Conservation (phyloP, 179 eudicot species). For the Silene vulgaris region DNA sequence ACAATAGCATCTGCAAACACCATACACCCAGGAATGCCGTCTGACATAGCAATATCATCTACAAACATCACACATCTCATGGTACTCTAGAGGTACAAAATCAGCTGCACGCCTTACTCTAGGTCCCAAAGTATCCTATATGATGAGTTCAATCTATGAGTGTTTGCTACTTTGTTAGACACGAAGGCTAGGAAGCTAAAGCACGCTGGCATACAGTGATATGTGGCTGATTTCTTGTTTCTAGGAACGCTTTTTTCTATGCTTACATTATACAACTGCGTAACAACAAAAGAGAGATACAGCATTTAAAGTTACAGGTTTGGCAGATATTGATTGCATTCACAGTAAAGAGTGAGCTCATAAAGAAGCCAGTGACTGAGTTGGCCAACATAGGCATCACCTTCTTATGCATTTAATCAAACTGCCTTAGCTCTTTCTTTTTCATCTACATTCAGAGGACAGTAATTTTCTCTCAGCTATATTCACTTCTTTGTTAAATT, state of each 20-base stretch:
- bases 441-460: neutral
- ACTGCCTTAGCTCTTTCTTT: neutral
- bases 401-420: neutral
- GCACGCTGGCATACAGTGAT: neutral
- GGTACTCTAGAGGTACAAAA: neutral
- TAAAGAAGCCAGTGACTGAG: conserved; percentile 2
- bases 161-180: neutral
- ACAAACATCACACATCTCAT: neutral
- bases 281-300: neutral
- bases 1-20: too few relatives aligned
- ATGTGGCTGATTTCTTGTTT: neutral
- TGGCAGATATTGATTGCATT: neutral
- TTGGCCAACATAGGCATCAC: neutral
- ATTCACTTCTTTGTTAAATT: neutral
- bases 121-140: neutral
- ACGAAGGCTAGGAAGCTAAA: neutral
- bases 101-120: neutral
- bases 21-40: too few relatives aligned
- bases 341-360: too few relatives aligned
- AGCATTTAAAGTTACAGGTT: neutral
- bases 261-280: neutral
- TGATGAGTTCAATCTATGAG: neutral
- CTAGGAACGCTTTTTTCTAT: neutral
- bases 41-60: too few relatives aligned
- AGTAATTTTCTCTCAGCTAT: neutral